Evolutionary conservation across 164 flowering plant genomes (phyloP), one percentile per base, ranked within the genome.

Genomic region (Houttuynia cordata): DNA sequence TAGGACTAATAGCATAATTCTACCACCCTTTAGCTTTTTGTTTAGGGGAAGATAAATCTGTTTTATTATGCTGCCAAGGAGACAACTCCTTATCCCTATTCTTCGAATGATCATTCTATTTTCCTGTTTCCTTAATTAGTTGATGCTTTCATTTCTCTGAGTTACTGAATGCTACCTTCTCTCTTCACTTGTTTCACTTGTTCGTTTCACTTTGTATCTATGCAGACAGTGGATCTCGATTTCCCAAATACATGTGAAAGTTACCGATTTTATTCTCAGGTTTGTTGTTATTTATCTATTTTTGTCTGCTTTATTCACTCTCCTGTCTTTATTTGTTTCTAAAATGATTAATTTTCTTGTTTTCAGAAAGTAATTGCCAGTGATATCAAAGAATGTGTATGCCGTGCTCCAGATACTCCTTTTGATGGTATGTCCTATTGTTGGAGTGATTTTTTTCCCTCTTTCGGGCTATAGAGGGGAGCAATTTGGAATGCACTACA

Each of bases 391-490:
- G 99, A 93, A 76, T 82, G 83, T 62, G 96, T 93, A 4, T 91
- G 95, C 56, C 87, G 99, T 60, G 97, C 91, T 0, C 99, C 99
- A 19, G 99, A 93, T 79, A 82, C 97, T 58, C 88, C 89, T 53
- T 93, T 80, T 73, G 99, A 90, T 80, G 99, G 99, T 93, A 20
- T 25, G 23, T 19, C 47, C 9, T 23, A 10, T 61, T 45, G 34
- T 47, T 8, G 9, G n/a, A 30, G 21, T 12, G 40, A 14, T 41
- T 56, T 56, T 13, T 7, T 45, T 45, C 17, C 14, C 17, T 45
- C 14, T 41, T 8, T 41, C 0, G 45, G n/a, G n/a, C n/a, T n/a
- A n/a, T n/a, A n/a, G n/a, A n/a, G n/a, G n/a, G n/a, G n/a, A n/a
- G n/a, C n/a, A n/a, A n/a, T n/a, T n/a, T n/a, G n/a, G n/a, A n/a